Evolutionary conservation across 2,329 filamentous ascomycete species (phyloP), one percentile per base, ranked within the genome.

Genomic region (Alternaria sp.): DNA sequence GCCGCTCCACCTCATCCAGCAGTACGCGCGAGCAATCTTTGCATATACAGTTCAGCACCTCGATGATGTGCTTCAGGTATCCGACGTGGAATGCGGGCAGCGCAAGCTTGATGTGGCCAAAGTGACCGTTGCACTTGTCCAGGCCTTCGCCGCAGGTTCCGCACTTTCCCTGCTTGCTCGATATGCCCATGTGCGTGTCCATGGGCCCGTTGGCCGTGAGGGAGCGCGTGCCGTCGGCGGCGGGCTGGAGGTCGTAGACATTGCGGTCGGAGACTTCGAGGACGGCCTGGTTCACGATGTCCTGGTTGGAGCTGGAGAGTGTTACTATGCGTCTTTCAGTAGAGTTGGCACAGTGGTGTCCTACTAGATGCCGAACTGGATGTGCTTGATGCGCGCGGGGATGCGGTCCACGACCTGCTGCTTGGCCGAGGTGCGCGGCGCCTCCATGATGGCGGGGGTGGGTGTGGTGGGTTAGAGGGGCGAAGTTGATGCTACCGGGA

Each of bases 11-110:
- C 75, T 97, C 93, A 38, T 91, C 88, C 25, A 99, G 86, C 57
- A 99, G 81, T 7, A 98, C 90, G 63, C 87, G 87, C 25, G 92
- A 92, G 77, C 95, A 99, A 74, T 94, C 89, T 83, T 89, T 99
- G 89, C 95, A 99, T 67, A 99, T 96, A 74, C 95, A 91, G 77
- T 98, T 94, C 25, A 99, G 85, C 57, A 97, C 94, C 45, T 90
- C 90, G 75, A 97, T 94, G 66, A 95, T 93, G 77, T 96, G 93
- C 77, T 93, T 95, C 71, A 99, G 87, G 77, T 97, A 99, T 38
- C 95, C 95, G 67, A 98, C 93, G 76, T 99, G 95, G 75, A 98
- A 98, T 44, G 91, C 93, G 4, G 95, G 95, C 53, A 99, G 84
- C 1, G 94, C 92, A 14, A 99, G 87, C 73, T 92, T 89, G 72